Evolutionary conservation across 1,284 basidiomycete genomes (phyloP).

Genomic region (Ceratobasidium sp.): DNA sequence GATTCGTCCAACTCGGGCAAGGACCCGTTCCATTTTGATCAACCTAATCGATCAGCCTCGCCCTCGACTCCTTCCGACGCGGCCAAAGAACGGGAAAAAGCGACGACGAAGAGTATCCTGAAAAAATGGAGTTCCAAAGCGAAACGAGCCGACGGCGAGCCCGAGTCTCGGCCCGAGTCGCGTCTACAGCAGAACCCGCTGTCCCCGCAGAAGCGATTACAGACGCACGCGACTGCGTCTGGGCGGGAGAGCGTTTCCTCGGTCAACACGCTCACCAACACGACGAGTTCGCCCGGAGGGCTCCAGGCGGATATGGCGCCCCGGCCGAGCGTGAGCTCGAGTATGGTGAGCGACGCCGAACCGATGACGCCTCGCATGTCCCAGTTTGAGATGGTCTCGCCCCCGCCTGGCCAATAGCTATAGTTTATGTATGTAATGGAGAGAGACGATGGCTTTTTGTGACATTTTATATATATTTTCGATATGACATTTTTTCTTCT

Average conservation of each 20-base stretch:
- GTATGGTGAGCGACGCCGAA: constrained; percentile 36
- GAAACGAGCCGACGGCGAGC: constrained; percentile 10
- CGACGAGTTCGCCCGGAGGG: neutral
- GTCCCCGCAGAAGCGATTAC: constrained; percentile 11
- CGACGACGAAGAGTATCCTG: constrained; percentile 24
- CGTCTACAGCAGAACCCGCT: constrained; percentile 4
- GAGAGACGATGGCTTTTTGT: neutral
- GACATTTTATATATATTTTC: constrained; percentile 15
- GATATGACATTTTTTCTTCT: constrained; percentile 13
- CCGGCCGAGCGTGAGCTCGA: constrained; percentile 42
- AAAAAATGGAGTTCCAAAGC: constrained; percentile 38
- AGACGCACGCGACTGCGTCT: neutral
- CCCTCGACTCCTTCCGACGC: neutral
- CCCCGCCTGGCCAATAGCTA: constrained; percentile 26
- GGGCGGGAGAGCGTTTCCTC: constrained; percentile 24
- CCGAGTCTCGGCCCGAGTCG: constrained; percentile 10
- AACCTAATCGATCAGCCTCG: constrained; percentile 30
- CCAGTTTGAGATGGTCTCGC: constrained; percentile 49
- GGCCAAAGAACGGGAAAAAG: constrained; percentile 15
- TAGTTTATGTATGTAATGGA: constrained; percentile 8
- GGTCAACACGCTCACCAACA: constrained; percentile 33
- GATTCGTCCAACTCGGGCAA: constrained; percentile 48
- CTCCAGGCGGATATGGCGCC: constrained; percentile 35
- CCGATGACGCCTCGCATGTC: constrained; percentile 48
- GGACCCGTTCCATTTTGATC: constrained; percentile 51